Base-by-base conservation (phyloP, 306 rosid species). In the Ormosia semicastrata region DNA sequence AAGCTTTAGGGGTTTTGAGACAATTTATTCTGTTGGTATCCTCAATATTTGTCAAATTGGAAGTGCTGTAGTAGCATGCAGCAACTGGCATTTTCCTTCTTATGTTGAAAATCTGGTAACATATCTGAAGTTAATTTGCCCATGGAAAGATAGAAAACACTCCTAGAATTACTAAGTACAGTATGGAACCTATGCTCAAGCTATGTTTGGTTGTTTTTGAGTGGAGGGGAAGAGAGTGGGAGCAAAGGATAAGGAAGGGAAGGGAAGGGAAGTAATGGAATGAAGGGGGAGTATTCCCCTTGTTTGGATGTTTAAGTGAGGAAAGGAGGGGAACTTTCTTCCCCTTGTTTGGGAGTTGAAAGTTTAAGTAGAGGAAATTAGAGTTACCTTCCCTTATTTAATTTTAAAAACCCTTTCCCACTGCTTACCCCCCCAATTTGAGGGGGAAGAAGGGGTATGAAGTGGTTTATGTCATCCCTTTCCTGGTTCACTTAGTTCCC, bases 151-250 rank as follows among this genome's bases (percentile, higher is more conserved):
- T 75, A 67, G 44, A 53, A 50, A 68, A 50, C 74, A 59, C 41
- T 9, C 9, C 33, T 7, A 24, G 39, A 50, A 52, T 68, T 66
- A 57, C 52, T 49, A 30, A 76, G n/a, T 49, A 68, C 57, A 11
- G 60, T 66, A 40, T 62, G 72, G 60, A 78, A 73, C 13, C 71
- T n/a, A 36, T 36, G 56, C 70, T 41, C 57, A 32, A 41, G 77
- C 70, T 32, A 11, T 15, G 50, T 32, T 69, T 41, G 40, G 47
- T 15, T 62, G 24, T 44, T 46, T 76, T 33, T 13, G 29, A 15
- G n/a, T 33, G 33, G 52, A 8, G 37, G 74, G 78, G 12, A 71
- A 46, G 52, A 66, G 34, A 29, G 59, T 70, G 75, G 63, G 33
- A 49, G 49, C 32, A 64, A 71, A n/a, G 17, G 47, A 7, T 56